Evolutionary conservation across 2,329 filamentous ascomycete species (phyloP).

Genomic region (Cladosporium colombiae): DNA sequence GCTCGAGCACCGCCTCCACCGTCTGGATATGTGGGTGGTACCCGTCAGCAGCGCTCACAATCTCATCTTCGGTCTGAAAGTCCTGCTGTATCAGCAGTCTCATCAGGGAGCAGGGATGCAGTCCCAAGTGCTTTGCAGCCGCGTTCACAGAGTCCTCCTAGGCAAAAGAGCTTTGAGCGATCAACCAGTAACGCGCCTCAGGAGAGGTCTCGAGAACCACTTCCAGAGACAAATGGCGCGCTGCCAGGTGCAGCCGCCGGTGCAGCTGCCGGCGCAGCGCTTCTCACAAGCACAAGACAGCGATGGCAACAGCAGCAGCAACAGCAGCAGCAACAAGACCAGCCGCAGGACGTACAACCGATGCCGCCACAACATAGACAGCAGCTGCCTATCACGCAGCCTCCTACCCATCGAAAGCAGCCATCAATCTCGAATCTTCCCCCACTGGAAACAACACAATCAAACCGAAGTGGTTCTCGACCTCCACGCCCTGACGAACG

Average conservation of each 20-base stretch:
- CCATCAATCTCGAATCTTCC: slow-evolving; percentile 20
- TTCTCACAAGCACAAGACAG: slow-evolving; percentile 15
- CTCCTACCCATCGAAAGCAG: slow-evolving; percentile 10
- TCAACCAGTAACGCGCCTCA: slow-evolving; percentile 7
- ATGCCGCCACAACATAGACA: slow-evolving; percentile 8
- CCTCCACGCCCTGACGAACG: slow-evolving; percentile 21
- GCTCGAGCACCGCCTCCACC: slow-evolving; percentile 10
- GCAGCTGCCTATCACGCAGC: background rate
- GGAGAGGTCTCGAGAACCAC: slow-evolving; percentile 2
- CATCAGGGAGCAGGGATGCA: slow-evolving; percentile 13
- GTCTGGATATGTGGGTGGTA: background rate
- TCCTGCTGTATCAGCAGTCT: slow-evolving; percentile 21
- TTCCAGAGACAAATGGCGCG: slow-evolving; percentile 5
- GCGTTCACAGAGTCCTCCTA: slow-evolving; percentile 27
- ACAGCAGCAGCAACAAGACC: slow-evolving; percentile 6
- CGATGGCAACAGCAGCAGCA: slow-evolving; percentile 17
- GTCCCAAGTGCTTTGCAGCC: slow-evolving; percentile 2
- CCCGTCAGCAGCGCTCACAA: slow-evolving; percentile 11
- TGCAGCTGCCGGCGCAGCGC: slow-evolving; percentile 16
- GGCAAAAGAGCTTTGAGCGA: slow-evolving; percentile 21
- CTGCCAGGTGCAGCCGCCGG: slow-evolving; percentile 2
- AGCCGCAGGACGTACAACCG: background rate
- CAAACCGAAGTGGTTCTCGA: background rate
- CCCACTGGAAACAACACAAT: slow-evolving; percentile 21
- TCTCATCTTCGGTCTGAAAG: slow-evolving; percentile 23